Evolutionary conservation across 805 yeast genomes (phyloP).

Genomic region (Nakazawaea siamensis): DNA sequence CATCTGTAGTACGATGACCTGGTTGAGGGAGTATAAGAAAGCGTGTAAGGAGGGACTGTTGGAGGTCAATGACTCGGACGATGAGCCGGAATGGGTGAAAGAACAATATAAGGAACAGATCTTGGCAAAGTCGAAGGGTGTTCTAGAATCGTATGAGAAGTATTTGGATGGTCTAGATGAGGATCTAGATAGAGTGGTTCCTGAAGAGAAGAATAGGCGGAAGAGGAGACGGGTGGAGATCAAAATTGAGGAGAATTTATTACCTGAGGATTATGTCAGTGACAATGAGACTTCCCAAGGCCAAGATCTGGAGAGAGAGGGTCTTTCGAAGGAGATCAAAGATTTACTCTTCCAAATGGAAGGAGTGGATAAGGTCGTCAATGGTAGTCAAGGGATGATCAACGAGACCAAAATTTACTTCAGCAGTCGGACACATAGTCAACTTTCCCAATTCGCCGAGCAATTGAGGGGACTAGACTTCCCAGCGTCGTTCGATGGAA

Average conservation of each 20-base stretch:
- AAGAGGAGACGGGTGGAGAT: constrained; percentile 12
- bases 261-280: constrained; percentile 30
- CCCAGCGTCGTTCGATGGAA: constrained; percentile 45
- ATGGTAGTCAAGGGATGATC: neutral
- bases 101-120: constrained; percentile 25
- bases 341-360: constrained; percentile 36
- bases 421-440: constrained; percentile 89
- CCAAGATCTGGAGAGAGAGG: constrained; percentile 16
- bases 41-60: neutral
- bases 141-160: constrained; percentile 30
- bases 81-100: constrained; percentile 33
- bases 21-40: constrained; percentile 48
- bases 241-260: constrained; percentile 14
- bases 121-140: constrained; percentile 18
- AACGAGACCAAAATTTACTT: constrained; percentile 47
- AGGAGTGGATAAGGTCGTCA: constrained; percentile 8
- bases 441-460: constrained; percentile 67
- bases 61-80: constrained; percentile 25
- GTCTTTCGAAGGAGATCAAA: constrained; percentile 39
- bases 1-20: constrained; percentile 77
- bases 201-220: constrained; percentile 18
- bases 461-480: constrained; percentile 59
- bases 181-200: constrained; percentile 20
- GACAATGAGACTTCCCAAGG: constrained; percentile 17
- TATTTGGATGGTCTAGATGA: constrained; percentile 28